Base-by-base conservation (phyloP, 805 yeast genomes). In the Nakazawaea wyomingensis region DNA sequence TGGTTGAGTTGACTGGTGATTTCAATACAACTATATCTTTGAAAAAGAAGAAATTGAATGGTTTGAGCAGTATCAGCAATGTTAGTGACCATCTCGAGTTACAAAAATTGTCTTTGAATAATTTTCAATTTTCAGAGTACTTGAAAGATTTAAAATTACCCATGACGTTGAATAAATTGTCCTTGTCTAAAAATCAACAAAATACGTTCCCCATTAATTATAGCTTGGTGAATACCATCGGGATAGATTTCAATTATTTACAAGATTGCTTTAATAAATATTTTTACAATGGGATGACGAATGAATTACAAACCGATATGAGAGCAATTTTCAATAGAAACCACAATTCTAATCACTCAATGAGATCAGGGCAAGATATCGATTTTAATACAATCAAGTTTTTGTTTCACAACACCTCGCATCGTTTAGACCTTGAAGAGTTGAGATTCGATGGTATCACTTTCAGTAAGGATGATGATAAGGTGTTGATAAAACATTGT, bases 261-360 rank as follows among this genome's bases (percentile, higher is more conserved):
- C 52, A 49, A 26, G 52, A 49, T 17, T 40, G 46, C 19, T 49
- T 49, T 42, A 49, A 49, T 33, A 49, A 49, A 30, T 49, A 47
- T 41, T 49, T 49, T 20, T 43, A 49, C 34, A 48, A 43, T 35
- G 48, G 43, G 6, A 48, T 49, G 50, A 48, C 52, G 8, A 49
- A 49, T 34, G 38, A 37, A 3, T 22, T 34, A 18, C 44, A 31
- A n/a, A 45, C 20, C n/a, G 46, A 41, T 26, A 40, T 48, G 29
- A 41, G 29, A 22, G 37, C 45, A 3, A 43, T 49, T 8, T 48
- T 48, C 31, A 41, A 34, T 30, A 40, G 49, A 13, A 29, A 14
- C n/a, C n/a, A n/a, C 18, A 24, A 24, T 22, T 24, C 26, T 13
- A 34, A 18, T 18, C 34, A 44, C 29, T 29, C 28, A 8, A 17